Evolutionary conservation across 2,329 filamentous ascomycete genomes (phyloP).

Genomic region (Apiospora pterosperma): DNA sequence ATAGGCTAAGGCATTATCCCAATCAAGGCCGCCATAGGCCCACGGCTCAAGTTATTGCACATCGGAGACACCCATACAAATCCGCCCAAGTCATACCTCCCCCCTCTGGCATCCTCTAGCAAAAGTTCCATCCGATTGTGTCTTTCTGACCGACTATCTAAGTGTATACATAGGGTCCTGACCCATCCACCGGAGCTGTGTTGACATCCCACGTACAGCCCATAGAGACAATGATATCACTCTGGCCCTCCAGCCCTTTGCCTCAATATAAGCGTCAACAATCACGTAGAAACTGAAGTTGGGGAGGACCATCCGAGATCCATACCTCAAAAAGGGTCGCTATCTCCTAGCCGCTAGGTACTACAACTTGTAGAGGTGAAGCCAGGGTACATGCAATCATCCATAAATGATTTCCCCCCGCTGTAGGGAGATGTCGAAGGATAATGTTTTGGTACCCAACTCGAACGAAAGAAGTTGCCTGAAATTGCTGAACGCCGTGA

Average conservation of each 20-base stretch:
- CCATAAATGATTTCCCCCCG: background rate
- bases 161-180: background rate
- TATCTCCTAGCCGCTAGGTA: background rate
- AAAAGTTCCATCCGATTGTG: background rate
- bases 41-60: background rate
- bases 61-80: background rate
- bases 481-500: background rate
- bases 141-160: background rate
- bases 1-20: slow-evolving; percentile 5
- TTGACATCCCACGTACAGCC: background rate
- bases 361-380: background rate
- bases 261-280: background rate
- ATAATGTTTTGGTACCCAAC: background rate
- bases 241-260: background rate
- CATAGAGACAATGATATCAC: background rate
- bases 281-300: background rate
- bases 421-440: background rate
- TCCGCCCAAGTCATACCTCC: background rate
- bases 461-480: background rate
- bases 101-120: background rate
- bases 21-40: background rate
- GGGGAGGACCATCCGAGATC: background rate
- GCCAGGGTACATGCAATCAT: background rate
- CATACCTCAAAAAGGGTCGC: background rate
- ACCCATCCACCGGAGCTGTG: background rate